Evolutionary conservation across 2,329 filamentous ascomycete species (phyloP).

Genomic region (Elsinoe ampelina): DNA sequence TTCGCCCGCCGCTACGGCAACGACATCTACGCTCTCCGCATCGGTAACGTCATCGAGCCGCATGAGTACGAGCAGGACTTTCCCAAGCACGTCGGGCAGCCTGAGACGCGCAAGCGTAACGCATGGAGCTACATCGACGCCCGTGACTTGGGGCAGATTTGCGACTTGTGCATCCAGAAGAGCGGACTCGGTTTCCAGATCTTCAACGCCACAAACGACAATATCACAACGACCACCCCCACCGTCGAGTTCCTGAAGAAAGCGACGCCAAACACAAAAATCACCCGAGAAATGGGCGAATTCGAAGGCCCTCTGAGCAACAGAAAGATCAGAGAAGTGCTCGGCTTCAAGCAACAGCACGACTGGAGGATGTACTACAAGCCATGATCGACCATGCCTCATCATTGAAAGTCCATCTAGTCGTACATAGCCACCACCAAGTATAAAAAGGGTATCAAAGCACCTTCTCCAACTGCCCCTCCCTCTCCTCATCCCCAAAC

Average conservation of each 20-base stretch:
- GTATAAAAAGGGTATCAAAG: slow-evolving; percentile 3
- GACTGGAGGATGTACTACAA: slow-evolving; percentile 46
- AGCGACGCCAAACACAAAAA: slow-evolving; percentile 39
- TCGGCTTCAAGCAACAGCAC: slow-evolving; percentile 52
- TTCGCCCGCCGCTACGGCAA: slow-evolving; percentile 47
- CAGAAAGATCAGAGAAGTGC: slow-evolving; percentile 48
- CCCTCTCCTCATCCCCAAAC: slow-evolving; percentile 4
- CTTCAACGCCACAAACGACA: slow-evolving; percentile 56
- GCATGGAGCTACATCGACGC: slow-evolving; percentile 57
- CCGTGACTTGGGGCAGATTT: slow-evolving; percentile 53
- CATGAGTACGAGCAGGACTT: slow-evolving; percentile 51
- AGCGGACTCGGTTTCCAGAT: slow-evolving; percentile 52
- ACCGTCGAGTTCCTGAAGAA: slow-evolving; percentile 45
- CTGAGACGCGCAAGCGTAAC: slow-evolving; percentile 45
- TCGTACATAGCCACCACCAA: background rate
- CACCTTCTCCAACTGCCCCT: background rate
- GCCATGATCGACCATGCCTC: slow-evolving; percentile 13
- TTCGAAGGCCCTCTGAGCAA: slow-evolving; percentile 54
- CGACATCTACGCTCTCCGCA: slow-evolving; percentile 53
- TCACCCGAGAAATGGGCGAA: slow-evolving; percentile 48
- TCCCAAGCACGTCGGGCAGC: slow-evolving; percentile 41
- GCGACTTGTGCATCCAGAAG: slow-evolving; percentile 44
- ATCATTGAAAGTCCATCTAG: too few relatives aligned
- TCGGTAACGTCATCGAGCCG: slow-evolving; percentile 53
- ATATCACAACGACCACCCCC: slow-evolving; percentile 46